These are phyloP conservation scores for Aspergillus hortae DNA, from an alignment of 2,329 filamentous ascomycete genomes.

Conservation along the genomic window DNA sequence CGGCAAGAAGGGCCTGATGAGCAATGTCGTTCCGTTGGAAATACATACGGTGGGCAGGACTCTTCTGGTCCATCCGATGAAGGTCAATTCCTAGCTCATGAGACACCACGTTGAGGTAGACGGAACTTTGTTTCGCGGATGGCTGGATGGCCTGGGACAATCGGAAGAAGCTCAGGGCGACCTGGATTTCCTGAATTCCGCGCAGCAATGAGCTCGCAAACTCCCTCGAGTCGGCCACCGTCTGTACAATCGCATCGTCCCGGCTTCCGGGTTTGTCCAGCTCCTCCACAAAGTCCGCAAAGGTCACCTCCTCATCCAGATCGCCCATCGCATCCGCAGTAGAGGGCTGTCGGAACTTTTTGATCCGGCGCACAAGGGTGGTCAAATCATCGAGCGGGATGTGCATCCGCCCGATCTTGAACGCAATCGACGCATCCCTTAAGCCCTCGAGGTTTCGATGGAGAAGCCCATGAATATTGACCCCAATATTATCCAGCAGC, in stretches of 20 bases:
- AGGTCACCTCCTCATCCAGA: constrained; percentile 57
- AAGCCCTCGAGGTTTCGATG: constrained; percentile 83
- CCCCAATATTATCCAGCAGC: constrained; percentile 77
- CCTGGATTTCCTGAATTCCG: constrained; percentile 94
- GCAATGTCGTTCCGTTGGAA: constrained; percentile 90
- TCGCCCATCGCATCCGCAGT: constrained; percentile 39
- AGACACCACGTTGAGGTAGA: constrained; percentile 84
- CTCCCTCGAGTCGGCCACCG: constrained; percentile 87
- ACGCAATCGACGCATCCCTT: constrained; percentile 80
- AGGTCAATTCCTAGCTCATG: constrained; percentile 95
- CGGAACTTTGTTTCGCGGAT: constrained; percentile 63
- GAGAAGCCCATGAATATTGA: constrained; percentile 89
- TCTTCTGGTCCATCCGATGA: constrained; percentile 84
- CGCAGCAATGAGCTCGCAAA: constrained; percentile 85
- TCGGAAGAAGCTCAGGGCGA: constrained; percentile 87
- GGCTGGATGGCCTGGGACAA: constrained; percentile 75
- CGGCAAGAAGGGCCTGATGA: constrained; percentile 88
- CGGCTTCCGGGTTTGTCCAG: constrained; percentile 64
- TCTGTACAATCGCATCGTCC: constrained; percentile 69
- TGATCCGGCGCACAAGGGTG: constrained; percentile 36
- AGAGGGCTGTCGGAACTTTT: constrained; percentile 31
- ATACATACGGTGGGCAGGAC: constrained; percentile 96
- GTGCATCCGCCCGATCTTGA: constrained; percentile 88
- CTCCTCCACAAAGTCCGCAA: constrained; percentile 73
- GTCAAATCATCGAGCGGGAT: constrained; percentile 85